Conservation (phyloP, 805 yeast genomes). For the Yueomyces sp. region DNA sequence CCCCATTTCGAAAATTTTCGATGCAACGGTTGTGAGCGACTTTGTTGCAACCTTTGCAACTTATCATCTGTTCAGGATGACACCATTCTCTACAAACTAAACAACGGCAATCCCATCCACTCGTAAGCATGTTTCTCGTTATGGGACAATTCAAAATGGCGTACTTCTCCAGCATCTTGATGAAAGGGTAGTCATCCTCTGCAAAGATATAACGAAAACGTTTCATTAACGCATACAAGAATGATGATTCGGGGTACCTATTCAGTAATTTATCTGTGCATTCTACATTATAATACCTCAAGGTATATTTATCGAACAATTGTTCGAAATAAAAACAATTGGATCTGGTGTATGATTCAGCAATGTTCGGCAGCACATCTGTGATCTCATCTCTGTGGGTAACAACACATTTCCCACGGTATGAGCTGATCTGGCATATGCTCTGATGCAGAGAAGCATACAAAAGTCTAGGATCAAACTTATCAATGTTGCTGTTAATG, state of each 20-base stretch:
- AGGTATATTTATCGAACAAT: conserved; percentile 75
- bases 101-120: conserved; percentile 32
- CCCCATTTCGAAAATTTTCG: conserved; percentile 67
- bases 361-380: conserved; percentile 28
- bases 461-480: conserved; percentile 54
- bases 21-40: conserved; percentile 72
- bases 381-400: conserved; percentile 55
- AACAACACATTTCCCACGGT: conserved; percentile 65
- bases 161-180: conserved; percentile 13
- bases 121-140: background rate
- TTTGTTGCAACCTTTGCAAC: conserved; percentile 51
- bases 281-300: conserved; percentile 65
- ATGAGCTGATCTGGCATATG: conserved; percentile 60
- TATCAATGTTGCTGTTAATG: conserved; percentile 40
- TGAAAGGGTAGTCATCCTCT: conserved; percentile 33
- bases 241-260: conserved; percentile 43
- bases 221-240: conserved; percentile 46
- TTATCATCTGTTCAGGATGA: conserved; percentile 54
- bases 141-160: conserved; percentile 1
- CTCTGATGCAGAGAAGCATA: conserved; percentile 82
- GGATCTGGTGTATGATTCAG: conserved; percentile 40
- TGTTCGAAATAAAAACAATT: conserved; percentile 75
- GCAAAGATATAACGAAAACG: conserved; percentile 63
- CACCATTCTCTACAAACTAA: conserved; percentile 81
- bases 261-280: conserved; percentile 46